Base-by-base conservation (phyloP, 331 rosid species). In the Telfairia occidentalis region DNA sequence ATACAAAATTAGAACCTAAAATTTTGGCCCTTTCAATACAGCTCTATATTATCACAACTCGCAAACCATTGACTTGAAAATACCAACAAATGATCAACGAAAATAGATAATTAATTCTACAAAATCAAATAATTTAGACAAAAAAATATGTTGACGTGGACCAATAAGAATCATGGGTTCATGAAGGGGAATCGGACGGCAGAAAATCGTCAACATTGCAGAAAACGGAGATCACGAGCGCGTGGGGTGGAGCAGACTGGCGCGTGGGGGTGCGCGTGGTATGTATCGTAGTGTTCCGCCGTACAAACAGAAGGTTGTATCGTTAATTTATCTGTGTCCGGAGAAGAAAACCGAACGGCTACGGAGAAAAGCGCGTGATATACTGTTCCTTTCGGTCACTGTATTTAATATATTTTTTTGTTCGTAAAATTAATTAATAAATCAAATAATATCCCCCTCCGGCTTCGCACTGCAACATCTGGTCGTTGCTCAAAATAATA, bases 301-400 rank as follows among this genome's bases (percentile, higher is more conserved):
- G 73, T 66, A 38, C 72, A 66, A 40, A 38, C 53, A 12, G 53
- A 48, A 12, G 53, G 53, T 48, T 48, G 53, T 48, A 48, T 63
- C 71, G 71, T 63, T 63, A 63, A 3, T 13, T 32, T 61, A 32
- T 21, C 16, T 32, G 7, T 16, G 66, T 5, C 19, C 0, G 23
- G 42, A 63, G 48, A 10, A 35, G 34, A 40, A 2, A 66, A 66
- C 53, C 73, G 52, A 66, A 40, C 34, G 53, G 73, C 52, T 21
- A 38, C 34, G 34, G 73, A 40, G 73, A 40, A 40, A 66, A 66
- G 73, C 73, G 53, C 73, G 53, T 66, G 73, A 66, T 11, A 21
- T 23, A 21, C 73, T 66, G 73, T 66, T 66, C 52, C 34, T 65
- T 65, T 65, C 52, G 34, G 50, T 40, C 53, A 40, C 73, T 2